Base-by-base conservation (phyloP, 257 asterid genomes). In the Thymus mandschuricus region DNA sequence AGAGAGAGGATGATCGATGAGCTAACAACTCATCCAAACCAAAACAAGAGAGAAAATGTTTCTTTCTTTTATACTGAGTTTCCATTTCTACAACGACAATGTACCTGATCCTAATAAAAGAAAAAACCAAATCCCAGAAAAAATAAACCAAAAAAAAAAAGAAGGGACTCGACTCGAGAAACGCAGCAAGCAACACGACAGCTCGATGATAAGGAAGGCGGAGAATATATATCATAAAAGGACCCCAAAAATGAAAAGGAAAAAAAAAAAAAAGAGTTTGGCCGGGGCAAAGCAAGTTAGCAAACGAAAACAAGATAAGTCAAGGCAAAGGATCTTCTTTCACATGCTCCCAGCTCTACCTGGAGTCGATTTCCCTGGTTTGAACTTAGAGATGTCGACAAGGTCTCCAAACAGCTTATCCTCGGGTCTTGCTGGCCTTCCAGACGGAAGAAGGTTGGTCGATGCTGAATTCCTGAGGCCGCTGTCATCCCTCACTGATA, bases 391-490 rank as follows among this genome's bases (percentile, higher is more conserved):
- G 29, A 86, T 75, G 65, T 86, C 91, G 8, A 86, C 86, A 15
- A 86, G 88, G 74, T 86, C 91, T 58, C 91, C 88, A 35, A 86
- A 86, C 15, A 86, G 86, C 80, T 86, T 86, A 73, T 86, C 91
- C 80, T 86, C 92, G 6, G 99, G 95, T 82, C 84, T 95, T 6
- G 90, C 62, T 33, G 91, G 93, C 81, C 76, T 89, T 48, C 81
- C 92, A 44, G 95, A 66, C 8, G 96, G 89, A 75, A 84, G 89
- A 74, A 84, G 81, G 38, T 71, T 76, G 9, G 88, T 84, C 28
- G 97, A 71, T 29, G 83, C 54, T 4, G 84, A 68, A 66, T 68
- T 81, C 45, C 81, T 80, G 62, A 79, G 63, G 40, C 77, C 81
- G 6, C 82, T 78, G 56, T 86, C 90, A 6, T 90, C 96, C 84